These are phyloP conservation scores for Conidiobolus incongruus DNA, from an alignment of 371 early-diverging fungal genomes.

Conservation along the genomic window DNA sequence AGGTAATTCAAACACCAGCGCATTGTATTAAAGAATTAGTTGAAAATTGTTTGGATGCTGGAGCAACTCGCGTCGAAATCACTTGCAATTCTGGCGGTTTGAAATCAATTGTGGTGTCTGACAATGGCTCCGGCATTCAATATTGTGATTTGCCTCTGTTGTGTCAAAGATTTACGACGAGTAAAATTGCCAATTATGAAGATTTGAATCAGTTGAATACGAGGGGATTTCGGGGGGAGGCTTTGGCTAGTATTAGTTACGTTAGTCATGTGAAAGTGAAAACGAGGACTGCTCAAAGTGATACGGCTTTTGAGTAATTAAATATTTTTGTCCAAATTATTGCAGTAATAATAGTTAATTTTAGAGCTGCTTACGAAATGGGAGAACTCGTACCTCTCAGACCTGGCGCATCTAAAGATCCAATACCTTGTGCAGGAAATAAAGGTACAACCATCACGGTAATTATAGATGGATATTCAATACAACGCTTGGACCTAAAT, in stretches of 20 bases:
- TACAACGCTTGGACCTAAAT: not conserved
- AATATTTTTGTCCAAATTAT: not conserved
- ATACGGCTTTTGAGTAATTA: slow-evolving; percentile 52
- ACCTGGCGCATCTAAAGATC: slow-evolving; percentile 42
- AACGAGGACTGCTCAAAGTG: slow-evolving; percentile 54
- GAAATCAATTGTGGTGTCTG: slow-evolving; percentile 80
- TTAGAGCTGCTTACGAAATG: slow-evolving; percentile 58
- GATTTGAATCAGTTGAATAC: slow-evolving; percentile 74
- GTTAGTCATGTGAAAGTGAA: slow-evolving; percentile 80
- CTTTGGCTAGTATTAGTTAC: slow-evolving; percentile 89
- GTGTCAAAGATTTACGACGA: slow-evolving; percentile 91
- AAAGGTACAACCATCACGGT: slow-evolving; percentile 76
- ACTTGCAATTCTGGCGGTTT: slow-evolving; percentile 69
- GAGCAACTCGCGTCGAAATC: slow-evolving; percentile 62
- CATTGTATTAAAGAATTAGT: slow-evolving; percentile 94
- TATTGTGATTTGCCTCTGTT: slow-evolving; percentile 61
- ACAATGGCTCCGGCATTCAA: slow-evolving; percentile 91
- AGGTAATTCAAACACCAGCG: slow-evolving; percentile 84
- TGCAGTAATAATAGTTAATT: not conserved
- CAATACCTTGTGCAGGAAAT: slow-evolving; percentile 83
- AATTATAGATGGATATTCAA: not conserved
- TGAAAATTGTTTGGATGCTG: slow-evolving; percentile 95
- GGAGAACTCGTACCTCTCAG: slow-evolving; percentile 51
- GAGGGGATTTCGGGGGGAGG: slow-evolving; percentile 98
- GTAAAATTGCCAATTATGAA: slow-evolving; percentile 70